phyloP scores from a whole-genome alignment of 495 filamentous ascomycete genomes.

The Podospora australis region DNA sequence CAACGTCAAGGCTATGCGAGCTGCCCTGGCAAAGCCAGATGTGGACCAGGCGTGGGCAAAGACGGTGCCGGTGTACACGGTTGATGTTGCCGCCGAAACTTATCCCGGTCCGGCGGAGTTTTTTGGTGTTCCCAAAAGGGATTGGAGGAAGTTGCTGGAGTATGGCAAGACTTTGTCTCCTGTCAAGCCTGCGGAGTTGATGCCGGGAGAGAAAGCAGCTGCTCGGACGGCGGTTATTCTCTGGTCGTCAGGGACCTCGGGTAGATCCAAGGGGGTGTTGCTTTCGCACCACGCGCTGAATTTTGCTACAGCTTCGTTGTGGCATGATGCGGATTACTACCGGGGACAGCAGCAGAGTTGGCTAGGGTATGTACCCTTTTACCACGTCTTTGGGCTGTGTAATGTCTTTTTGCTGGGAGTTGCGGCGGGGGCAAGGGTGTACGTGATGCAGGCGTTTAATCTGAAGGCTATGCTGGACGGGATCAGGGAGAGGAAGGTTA shows the following conservation, averaged over 20 bases:
- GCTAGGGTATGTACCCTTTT: constrained; percentile 34
- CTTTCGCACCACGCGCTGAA: constrained; percentile 54
- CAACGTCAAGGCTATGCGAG: constrained; percentile 24
- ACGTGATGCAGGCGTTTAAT: constrained; percentile 54
- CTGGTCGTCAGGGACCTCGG: constrained; percentile 82
- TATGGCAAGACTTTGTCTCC: background rate
- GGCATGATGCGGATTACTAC: constrained; percentile 33
- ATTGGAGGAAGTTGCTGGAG: constrained; percentile 22
- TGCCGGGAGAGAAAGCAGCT: constrained; percentile 5
- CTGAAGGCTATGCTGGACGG: constrained; percentile 51
- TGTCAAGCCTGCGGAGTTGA: background rate
- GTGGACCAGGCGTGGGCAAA: constrained; percentile 12
- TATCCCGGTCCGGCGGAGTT: constrained; percentile 15
- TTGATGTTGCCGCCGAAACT: constrained; percentile 15
- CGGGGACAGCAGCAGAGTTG: constrained; percentile 47
- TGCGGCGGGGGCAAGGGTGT: constrained; percentile 50
- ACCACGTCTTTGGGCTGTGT: constrained; percentile 30
- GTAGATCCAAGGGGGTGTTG: constrained; percentile 73
- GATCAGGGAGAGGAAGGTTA: constrained; percentile 45
- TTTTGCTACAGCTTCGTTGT: constrained; percentile 21
- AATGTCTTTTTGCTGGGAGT: constrained; percentile 51
- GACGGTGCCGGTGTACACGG: constrained; percentile 23
- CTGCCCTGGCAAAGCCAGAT: constrained; percentile 16
- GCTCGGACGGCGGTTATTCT: constrained; percentile 49
- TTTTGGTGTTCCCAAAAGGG: background rate